These are phyloP conservation scores for Dovyalis caffra DNA, from an alignment of 345 rosid species.

Conservation along the genomic window DNA sequence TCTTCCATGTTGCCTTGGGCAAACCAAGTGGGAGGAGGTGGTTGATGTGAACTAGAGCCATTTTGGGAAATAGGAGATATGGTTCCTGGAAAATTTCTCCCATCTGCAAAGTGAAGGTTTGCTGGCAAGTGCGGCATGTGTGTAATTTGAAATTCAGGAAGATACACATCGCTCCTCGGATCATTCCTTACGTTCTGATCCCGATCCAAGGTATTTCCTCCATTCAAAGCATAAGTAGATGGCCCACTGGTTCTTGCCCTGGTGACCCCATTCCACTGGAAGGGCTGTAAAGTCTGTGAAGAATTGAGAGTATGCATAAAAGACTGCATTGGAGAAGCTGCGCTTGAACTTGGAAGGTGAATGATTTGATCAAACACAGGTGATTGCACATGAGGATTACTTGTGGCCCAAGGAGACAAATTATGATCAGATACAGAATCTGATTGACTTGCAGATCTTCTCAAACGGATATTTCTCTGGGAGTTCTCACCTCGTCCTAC, in stretches of 20 bases:
- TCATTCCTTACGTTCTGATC: neutral
- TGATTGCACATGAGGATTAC: neutral
- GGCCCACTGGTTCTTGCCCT: neutral
- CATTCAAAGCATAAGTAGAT: neutral
- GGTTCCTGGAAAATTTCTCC: slow-evolving; percentile 14
- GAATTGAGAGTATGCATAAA: neutral
- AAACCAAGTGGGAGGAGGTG: neutral
- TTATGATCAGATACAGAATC: neutral
- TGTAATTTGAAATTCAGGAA: slow-evolving; percentile 1
- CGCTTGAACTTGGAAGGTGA: neutral
- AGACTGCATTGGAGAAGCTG: neutral
- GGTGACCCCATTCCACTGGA: slow-evolving; percentile 3
- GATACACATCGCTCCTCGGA: neutral
- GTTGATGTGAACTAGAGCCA: neutral
- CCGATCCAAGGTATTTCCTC: neutral
- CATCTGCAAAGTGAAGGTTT: slow-evolving; percentile 1
- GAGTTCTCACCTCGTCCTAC: slow-evolving; percentile 2
- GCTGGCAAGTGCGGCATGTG: neutral
- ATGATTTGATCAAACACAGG: neutral
- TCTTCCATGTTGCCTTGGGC: neutral
- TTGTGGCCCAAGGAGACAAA: neutral
- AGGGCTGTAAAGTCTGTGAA: neutral
- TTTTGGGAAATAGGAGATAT: neutral
- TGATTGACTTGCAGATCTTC: slow-evolving; percentile 11
- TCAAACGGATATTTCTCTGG: slow-evolving; percentile 21